These are phyloP conservation scores for Gynochthodes officinalis DNA, from an alignment of 257 asterid genomes.

Conservation along the genomic window DNA sequence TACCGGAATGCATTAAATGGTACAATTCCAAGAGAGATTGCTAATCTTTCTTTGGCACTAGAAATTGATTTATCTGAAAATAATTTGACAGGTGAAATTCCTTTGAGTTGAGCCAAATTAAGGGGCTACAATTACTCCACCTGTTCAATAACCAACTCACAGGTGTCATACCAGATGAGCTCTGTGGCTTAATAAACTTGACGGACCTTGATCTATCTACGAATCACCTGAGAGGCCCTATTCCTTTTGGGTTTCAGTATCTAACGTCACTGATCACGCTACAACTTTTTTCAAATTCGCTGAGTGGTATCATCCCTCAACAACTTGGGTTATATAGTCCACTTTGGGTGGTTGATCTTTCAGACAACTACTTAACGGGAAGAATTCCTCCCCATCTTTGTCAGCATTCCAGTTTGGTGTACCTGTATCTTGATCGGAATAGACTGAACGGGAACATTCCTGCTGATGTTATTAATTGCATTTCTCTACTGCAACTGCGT, in stretches of 20 bases:
- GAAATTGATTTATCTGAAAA: slow-evolving; percentile 91
- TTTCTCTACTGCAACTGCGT: slow-evolving; percentile 66
- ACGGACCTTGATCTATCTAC: slow-evolving; percentile 73
- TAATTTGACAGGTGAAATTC: slow-evolving; percentile 65
- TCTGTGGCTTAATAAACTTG: slow-evolving; percentile 56
- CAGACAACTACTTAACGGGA: slow-evolving; percentile 63
- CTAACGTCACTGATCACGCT: slow-evolving; percentile 53
- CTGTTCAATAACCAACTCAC: slow-evolving; percentile 71
- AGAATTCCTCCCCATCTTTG: slow-evolving; percentile 72
- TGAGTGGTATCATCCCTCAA: slow-evolving; percentile 72
- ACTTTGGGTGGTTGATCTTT: slow-evolving; percentile 86
- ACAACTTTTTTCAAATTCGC: slow-evolving; percentile 65
- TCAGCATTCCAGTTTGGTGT: slow-evolving; percentile 45
- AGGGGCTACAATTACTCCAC: slow-evolving; percentile 46
- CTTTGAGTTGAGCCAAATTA: slow-evolving; percentile 54
- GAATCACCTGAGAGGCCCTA: slow-evolving; percentile 72
- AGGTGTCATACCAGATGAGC: slow-evolving; percentile 73
- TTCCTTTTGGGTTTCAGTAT: slow-evolving; percentile 75
- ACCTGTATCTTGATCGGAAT: slow-evolving; percentile 73
- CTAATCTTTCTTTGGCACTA: slow-evolving; percentile 53
- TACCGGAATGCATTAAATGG: slow-evolving; percentile 77
- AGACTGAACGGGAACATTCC: slow-evolving; percentile 64
- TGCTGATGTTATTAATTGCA: slow-evolving; percentile 52
- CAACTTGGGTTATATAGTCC: slow-evolving; percentile 62
- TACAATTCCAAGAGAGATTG: slow-evolving; percentile 75